Evolutionary conservation across 805 yeast species (phyloP).

Genomic region (Zygosaccharomyces bisporus): DNA sequence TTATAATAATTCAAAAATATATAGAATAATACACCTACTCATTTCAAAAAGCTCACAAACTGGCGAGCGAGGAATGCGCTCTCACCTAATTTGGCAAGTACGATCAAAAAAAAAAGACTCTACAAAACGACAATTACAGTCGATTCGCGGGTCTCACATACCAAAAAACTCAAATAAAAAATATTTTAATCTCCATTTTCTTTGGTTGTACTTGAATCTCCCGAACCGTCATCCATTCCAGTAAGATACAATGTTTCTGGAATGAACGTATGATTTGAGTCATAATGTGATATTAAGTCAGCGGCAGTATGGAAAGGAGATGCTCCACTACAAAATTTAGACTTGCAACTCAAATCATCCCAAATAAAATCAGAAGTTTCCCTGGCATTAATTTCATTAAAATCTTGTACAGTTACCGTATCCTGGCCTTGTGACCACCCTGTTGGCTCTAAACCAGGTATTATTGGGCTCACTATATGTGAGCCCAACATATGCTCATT

Average conservation of each 20-base stretch:
- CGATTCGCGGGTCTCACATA: too few species aligned
- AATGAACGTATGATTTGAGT: slow-evolving; percentile 11
- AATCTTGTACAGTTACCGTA: too few species aligned
- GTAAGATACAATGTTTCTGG: slow-evolving; percentile 9
- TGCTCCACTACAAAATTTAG: not conserved
- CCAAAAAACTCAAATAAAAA: too few species aligned
- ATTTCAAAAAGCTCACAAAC: too few species aligned
- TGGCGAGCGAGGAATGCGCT: too few species aligned
- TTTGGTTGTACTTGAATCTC: not conserved
- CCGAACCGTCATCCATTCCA: not conserved
- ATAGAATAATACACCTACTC: too few species aligned
- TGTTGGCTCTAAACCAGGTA: not conserved
- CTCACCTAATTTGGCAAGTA: too few species aligned
- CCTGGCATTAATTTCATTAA: too few species aligned
- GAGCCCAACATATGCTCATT: slow-evolving; percentile 8
- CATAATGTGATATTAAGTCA: slow-evolving; percentile 10
- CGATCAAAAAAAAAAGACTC: too few species aligned
- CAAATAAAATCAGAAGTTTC: not conserved
- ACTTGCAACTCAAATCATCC: slow-evolving; percentile 2
- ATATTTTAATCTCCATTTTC: not conserved
- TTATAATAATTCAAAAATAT: too few species aligned
- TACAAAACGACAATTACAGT: too few species aligned
- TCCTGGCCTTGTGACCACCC: too few species aligned
- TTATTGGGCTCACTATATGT: slow-evolving; percentile 10
- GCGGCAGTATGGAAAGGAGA: slow-evolving; percentile 5